Conservation (phyloP, 2,329 filamentous ascomycete genomes). For the Byssothecium circinans region DNA sequence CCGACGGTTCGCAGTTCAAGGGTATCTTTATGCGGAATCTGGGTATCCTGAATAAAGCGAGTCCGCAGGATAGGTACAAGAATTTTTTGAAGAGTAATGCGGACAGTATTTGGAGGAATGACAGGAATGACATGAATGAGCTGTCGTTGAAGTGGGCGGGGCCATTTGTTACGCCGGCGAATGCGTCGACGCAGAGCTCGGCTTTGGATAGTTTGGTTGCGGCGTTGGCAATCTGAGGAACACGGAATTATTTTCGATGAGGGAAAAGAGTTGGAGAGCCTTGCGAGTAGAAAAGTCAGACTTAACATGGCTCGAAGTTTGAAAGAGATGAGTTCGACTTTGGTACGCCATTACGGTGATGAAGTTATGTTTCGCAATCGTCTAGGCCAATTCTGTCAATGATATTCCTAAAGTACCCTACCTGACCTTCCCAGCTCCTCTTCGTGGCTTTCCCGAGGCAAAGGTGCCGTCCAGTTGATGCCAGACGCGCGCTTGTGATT, state of each 20-base stretch:
- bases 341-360: too few relatives aligned
- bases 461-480: too few relatives aligned
- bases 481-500: too few relatives aligned
- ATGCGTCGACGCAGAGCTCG: constrained; percentile 64
- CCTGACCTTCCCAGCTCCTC: too few relatives aligned
- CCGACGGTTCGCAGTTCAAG: constrained; percentile 39
- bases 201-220: constrained; percentile 69
- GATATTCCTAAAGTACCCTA: too few relatives aligned
- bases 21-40: constrained; percentile 42
- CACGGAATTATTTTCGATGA: neutral
- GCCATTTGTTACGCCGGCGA: constrained; percentile 54
- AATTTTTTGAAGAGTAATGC: constrained; percentile 39
- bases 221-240: constrained; percentile 38
- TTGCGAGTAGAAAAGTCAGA: too few relatives aligned
- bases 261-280: too few relatives aligned
- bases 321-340: too few relatives aligned
- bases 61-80: constrained; percentile 20
- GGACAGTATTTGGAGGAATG: constrained; percentile 32
- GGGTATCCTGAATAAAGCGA: constrained; percentile 29
- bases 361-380: too few relatives aligned
- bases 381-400: too few relatives aligned
- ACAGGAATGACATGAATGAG: constrained; percentile 44
- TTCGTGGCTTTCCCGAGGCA: too few relatives aligned
- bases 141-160: constrained; percentile 69
- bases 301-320: too few relatives aligned